A percentile compares a stretch with the other conserved stretches of the same genome.
phyloP scores from a whole-genome alignment of 2,329 filamentous ascomycete genomes.

The Cladosporium colombiae region DNA sequence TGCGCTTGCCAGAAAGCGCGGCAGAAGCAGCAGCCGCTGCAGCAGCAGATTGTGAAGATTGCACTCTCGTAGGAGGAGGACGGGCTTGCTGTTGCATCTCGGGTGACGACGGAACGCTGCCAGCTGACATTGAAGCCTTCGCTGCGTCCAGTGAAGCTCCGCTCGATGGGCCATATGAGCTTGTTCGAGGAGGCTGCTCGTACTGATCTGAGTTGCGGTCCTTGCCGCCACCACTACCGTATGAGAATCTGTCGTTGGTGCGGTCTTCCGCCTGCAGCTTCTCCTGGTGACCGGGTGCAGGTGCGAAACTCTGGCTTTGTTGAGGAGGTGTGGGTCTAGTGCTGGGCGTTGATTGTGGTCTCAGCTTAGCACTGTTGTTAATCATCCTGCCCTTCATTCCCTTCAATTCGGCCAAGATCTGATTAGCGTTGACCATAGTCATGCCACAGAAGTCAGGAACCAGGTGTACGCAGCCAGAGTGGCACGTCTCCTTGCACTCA shows the following conservation, averaged over 20 bases:
- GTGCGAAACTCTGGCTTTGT: constrained; percentile 41
- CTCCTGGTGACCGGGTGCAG: constrained; percentile 40
- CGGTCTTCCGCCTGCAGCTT: constrained; percentile 28
- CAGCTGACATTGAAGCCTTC: constrained; percentile 46
- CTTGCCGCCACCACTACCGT: constrained; percentile 40
- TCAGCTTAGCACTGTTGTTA: constrained; percentile 54
- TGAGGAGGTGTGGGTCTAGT: constrained; percentile 48
- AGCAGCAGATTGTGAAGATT: constrained; percentile 53
- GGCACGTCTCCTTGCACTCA: constrained; percentile 91
- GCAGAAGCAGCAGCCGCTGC: constrained; percentile 50
- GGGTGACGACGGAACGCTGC: constrained; percentile 45
- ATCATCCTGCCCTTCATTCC: constrained; percentile 64
- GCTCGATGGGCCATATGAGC: constrained; percentile 43
- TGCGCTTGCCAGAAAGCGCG: constrained; percentile 45
- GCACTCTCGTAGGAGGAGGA: constrained; percentile 51
- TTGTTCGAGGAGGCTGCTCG: constrained; percentile 41
- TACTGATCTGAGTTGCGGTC: constrained; percentile 42
- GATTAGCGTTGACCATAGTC: constrained; percentile 96
- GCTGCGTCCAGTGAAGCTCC: constrained; percentile 50
- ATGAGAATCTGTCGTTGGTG: constrained; percentile 42
- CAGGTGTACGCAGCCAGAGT: constrained; percentile 87
- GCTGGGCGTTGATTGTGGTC: constrained; percentile 44
- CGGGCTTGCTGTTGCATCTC: constrained; percentile 44
- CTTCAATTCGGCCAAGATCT: constrained; percentile 85
- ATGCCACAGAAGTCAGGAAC: constrained; percentile 99